Percentiles rank a stretch among this genome's conserved stretches.
These are phyloP conservation scores for Dactylis glomerata DNA, from an alignment of 176 grass and related monocot species.

Conservation along the genomic window DNA sequence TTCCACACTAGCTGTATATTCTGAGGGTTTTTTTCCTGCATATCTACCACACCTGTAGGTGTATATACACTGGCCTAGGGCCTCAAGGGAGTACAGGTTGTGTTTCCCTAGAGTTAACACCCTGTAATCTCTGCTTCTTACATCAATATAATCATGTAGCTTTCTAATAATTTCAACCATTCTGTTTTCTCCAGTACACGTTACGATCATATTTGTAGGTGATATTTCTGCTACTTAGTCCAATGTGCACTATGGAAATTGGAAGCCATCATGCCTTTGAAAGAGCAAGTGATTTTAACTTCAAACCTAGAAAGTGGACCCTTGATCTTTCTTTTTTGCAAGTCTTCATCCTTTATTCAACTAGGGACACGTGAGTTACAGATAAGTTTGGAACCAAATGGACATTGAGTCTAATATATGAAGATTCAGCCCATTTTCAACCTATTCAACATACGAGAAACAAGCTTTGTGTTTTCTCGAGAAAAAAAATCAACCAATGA, in stretches of 20 bases:
- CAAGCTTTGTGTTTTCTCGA: background rate
- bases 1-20: background rate
- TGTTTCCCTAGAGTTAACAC: background rate
- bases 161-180: background rate
- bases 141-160: background rate
- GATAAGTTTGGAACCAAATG: background rate
- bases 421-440: background rate
- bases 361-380: background rate
- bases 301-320: conserved; percentile 16
- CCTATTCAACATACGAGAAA: background rate
- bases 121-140: background rate
- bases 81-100: background rate
- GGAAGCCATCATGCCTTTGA: background rate
- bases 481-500: background rate
- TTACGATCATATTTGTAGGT: background rate
- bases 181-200: background rate
- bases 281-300: background rate
- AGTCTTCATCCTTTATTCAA: background rate
- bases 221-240: background rate
- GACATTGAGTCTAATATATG: conserved; percentile 5
- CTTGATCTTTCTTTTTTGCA: conserved; percentile 13
- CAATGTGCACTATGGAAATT: background rate
- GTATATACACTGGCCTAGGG: background rate
- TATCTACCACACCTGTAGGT: background rate
- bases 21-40: background rate